These are phyloP conservation scores for Globisporangium solare DNA, from an alignment of 352 stramenopile species.

Conservation along the genomic window DNA sequence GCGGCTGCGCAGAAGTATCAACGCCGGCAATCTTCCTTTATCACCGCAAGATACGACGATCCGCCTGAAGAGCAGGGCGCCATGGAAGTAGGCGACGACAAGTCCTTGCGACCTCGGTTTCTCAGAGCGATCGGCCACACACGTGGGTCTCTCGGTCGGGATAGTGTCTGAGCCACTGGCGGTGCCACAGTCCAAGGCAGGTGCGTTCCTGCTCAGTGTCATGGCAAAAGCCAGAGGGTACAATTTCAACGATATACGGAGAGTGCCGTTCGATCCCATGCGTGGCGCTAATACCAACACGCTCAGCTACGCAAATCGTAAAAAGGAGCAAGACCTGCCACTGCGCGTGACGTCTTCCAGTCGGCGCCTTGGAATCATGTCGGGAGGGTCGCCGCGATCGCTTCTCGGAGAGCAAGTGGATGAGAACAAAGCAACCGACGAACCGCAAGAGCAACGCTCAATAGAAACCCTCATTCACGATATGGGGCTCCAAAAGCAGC, in stretches of 20 bases:
- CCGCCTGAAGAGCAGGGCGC: slow-evolving; percentile 7
- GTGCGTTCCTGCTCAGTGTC: slow-evolving; percentile 47
- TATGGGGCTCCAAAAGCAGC: slow-evolving; percentile 30
- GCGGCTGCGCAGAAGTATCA: slow-evolving; percentile 3
- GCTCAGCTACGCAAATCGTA: slow-evolving; percentile 23
- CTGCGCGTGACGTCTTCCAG: slow-evolving; percentile 16
- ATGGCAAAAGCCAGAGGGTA: slow-evolving; percentile 30
- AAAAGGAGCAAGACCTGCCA: slow-evolving; percentile 25
- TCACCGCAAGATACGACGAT: slow-evolving; percentile 2
- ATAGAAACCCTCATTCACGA: slow-evolving; percentile 25
- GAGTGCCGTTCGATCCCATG: slow-evolving; percentile 17
- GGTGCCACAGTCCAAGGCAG: slow-evolving; percentile 47
- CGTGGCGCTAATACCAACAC: slow-evolving; percentile 17
- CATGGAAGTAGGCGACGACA: slow-evolving; percentile 26
- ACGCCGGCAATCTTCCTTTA: slow-evolving; percentile 7
- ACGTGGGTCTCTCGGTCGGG: slow-evolving; percentile 23
- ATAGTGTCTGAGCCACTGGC: slow-evolving; percentile 4
- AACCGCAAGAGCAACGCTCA: slow-evolving; percentile 5
- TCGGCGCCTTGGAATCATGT: slow-evolving; percentile 12
- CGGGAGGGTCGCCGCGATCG: slow-evolving; percentile 3
- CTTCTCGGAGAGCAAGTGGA: slow-evolving; percentile 11
- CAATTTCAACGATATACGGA: slow-evolving; percentile 18
- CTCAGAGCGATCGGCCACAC: slow-evolving; percentile 48
- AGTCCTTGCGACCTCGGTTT: slow-evolving; percentile 35
- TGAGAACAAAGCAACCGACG: slow-evolving; percentile 16